Percentiles rank a stretch among this genome's conserved stretches.
Evolutionary conservation across 179 eudicot species (phyloP).

Genomic region (Vitellaria paradoxa): DNA sequence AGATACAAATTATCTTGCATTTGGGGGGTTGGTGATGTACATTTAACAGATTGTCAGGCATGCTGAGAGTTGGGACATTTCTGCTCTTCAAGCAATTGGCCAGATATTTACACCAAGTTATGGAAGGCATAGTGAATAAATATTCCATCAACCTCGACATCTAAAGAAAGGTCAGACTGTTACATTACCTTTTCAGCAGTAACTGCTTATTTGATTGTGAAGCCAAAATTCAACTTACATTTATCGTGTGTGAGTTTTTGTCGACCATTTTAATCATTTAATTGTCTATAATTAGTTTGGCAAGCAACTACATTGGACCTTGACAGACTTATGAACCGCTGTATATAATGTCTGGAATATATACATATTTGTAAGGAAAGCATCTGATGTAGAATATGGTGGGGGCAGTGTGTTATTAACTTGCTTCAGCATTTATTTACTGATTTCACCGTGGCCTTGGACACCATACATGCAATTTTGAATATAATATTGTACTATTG

Average conservation of each 20-base stretch:
- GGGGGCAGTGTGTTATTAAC: not conserved
- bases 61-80: constrained; percentile 82
- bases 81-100: constrained; percentile 84
- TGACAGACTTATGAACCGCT: not conserved
- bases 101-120: constrained; percentile 73
- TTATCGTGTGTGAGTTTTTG: not conserved
- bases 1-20: constrained; percentile 5
- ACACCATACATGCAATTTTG: no score
- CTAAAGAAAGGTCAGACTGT: not conserved
- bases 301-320: not conserved
- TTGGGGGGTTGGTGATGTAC: not conserved
- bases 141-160: not conserved
- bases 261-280: not conserved
- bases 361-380: no score
- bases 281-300: constrained; percentile 1
- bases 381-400: no score
- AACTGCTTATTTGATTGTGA: not conserved
- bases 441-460: not conserved
- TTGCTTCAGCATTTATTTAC: not conserved
- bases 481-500: no score
- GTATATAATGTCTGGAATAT: not conserved
- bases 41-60: constrained; percentile 69
- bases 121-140: constrained; percentile 26
- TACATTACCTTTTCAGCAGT: constrained; percentile 8
- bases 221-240: not conserved